A percentile compares a stretch with the other conserved stretches of the same genome.
Conservation (phyloP, 2,329 filamentous ascomycete species). For the Plectosphaerella plurivora region DNA sequence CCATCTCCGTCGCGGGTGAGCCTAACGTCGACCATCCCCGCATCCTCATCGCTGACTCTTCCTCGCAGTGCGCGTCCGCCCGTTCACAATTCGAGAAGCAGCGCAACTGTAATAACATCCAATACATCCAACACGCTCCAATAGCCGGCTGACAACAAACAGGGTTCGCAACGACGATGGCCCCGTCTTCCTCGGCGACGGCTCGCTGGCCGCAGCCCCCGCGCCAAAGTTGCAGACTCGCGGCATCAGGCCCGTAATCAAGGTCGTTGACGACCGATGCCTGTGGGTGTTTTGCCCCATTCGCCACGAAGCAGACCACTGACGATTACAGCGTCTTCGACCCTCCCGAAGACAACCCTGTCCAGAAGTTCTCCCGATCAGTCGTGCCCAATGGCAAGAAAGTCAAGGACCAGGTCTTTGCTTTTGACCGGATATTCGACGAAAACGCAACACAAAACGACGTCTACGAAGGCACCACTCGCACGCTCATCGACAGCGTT, state of each 20-base stretch:
- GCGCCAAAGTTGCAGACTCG: constrained; percentile 80
- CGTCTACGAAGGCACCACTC: constrained; percentile 92
- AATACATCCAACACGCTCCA: not conserved
- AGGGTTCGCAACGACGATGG: constrained; percentile 65
- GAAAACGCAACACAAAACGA: constrained; percentile 89
- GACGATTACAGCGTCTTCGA: constrained; percentile 74
- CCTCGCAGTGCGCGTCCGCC: constrained; percentile 59
- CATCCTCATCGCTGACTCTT: constrained; percentile 18
- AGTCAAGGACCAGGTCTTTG: constrained; percentile 96
- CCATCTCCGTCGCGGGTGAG: constrained; percentile 56
- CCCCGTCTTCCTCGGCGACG: constrained; percentile 91
- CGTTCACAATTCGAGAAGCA: constrained; percentile 84
- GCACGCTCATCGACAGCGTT: constrained; percentile 85
- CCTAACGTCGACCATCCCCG: not conserved
- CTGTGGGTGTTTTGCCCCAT: constrained; percentile 58
- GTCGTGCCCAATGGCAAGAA: constrained; percentile 82
- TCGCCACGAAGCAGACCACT: constrained; percentile 6
- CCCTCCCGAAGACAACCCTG: constrained; percentile 88
- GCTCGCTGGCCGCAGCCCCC: constrained; percentile 83
- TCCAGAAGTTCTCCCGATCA: constrained; percentile 80
- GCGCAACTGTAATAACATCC: constrained; percentile 67
- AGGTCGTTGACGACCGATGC: constrained; percentile 93
- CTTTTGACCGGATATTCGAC: constrained; percentile 95
- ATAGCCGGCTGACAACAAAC: constrained; percentile 1
- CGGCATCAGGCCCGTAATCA: constrained; percentile 87